Conservation (phyloP, 768 basidiomycete genomes). For the Sarcodon sp. region DNA sequence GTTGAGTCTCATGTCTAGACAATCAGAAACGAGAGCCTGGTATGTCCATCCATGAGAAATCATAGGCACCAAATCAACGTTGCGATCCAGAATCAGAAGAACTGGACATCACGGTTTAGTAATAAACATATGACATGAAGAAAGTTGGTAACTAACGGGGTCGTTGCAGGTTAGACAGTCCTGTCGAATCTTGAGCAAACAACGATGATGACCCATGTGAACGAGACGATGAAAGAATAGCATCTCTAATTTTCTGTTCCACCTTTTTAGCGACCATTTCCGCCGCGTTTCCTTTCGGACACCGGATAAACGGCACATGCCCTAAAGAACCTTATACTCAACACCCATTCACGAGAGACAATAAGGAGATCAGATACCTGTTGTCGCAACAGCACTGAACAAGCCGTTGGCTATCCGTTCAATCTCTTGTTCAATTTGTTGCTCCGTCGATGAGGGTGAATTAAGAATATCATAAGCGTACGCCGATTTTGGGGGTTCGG, state of each 20-base stretch:
- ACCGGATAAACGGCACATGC: slow-evolving; percentile 88
- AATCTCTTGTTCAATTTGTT: slow-evolving; percentile 86
- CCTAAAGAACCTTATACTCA: slow-evolving; percentile 28
- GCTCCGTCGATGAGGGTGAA: slow-evolving; percentile 80
- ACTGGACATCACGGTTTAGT: slow-evolving; percentile 35
- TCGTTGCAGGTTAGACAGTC: slow-evolving; percentile 75
- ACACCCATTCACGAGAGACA: neutral
- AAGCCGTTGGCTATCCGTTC: slow-evolving; percentile 85
- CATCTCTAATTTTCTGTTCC: slow-evolving; percentile 84
- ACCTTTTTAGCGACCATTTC: slow-evolving; percentile 99
- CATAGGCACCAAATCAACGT: slow-evolving; percentile 89
- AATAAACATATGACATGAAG: slow-evolving; percentile 2
- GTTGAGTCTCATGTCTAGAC: slow-evolving; percentile 93
- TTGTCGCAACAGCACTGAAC: slow-evolving; percentile 83
- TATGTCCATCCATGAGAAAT: slow-evolving; percentile 98
- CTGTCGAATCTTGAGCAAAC: slow-evolving; percentile 72
- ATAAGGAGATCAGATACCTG: slow-evolving; percentile 37
- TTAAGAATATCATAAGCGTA: slow-evolving; percentile 83
- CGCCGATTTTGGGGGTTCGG: slow-evolving; percentile 19
- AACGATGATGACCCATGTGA: slow-evolving; percentile 41
- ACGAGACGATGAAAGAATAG: slow-evolving; percentile 57
- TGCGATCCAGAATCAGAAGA: slow-evolving; percentile 86
- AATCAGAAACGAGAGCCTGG: slow-evolving; percentile 95
- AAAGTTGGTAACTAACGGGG: slow-evolving; percentile 42
- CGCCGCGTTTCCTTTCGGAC: slow-evolving; percentile 91